Base-by-base conservation (phyloP, 306 rosid genomes). In the Begonia peltatifolia region DNA sequence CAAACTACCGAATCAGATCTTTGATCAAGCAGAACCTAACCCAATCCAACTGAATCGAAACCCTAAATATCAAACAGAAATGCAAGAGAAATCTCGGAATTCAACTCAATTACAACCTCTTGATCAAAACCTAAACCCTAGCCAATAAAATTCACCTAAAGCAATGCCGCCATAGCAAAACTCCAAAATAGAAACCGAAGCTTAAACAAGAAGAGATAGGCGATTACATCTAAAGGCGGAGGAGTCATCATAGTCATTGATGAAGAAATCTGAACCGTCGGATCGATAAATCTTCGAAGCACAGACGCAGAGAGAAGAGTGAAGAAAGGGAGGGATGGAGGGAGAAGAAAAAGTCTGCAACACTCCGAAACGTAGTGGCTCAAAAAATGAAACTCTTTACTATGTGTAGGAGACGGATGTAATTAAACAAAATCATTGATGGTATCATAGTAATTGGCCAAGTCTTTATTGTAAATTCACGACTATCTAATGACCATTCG, bases 241-340 rank as follows among this genome's bases (percentile, higher is more conserved):
- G 79, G 74, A 66, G 74, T 77, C 69, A 73, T 63, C 69, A 77
- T 60, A 63, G 83, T 77, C 83, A 77, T 77, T 57, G 79, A 62
- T 47, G 61, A 55, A 54, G 69, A 60, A 55, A 57, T 52, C 57
- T 10, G 48, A 55, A 47, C 52, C 52, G n/a, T n/a, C n/a, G n/a
- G 71, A 76, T 77, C 79, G 69, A 57, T 54, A 57, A 77, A 77
- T 77, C 83, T 50, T 62, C 49, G 68, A 72, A 58, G 58, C 55
- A 53, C 42, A 52, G 52, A 41, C 41, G 58, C 16, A 46, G 51
- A 22, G 36, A 30, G 36, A 53, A 25, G 68, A 63, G 70, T 64
- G 63, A 55, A 25, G 17, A 52, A 12, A 41, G 2, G 20, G 50
- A 20, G 5, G 20, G 41, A 30, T 30, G 36, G 36, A 6, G 36